phyloP scores from a whole-genome alignment of 208 protist species.

The Trichomonas vaginalis region DNA sequence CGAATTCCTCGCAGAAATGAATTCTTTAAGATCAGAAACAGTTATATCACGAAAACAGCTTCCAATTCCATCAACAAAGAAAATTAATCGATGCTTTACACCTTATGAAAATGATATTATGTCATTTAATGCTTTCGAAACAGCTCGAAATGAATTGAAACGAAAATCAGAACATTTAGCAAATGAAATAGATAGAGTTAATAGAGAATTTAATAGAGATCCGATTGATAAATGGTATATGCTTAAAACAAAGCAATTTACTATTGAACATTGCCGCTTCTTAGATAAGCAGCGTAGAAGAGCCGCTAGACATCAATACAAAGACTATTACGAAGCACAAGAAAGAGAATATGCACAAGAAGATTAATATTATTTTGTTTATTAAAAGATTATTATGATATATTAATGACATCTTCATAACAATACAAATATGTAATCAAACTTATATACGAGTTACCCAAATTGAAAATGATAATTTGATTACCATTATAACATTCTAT shows the following conservation, averaged over 20 bases:
- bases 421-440: no score
- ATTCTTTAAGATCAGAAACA: neutral
- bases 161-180: neutral
- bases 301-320: neutral
- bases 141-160: neutral
- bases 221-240: neutral
- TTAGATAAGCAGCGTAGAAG: neutral
- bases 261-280: neutral
- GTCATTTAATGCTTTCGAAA: slow-evolving; percentile 9
- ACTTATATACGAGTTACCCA: no score
- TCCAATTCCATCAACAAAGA: neutral
- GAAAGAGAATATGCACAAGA: neutral
- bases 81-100: neutral
- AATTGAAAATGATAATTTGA: no score
- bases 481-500: no score
- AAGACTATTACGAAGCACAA: neutral
- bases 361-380: no score
- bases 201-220: neutral
- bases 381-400: no score
- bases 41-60: neutral
- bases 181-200: neutral
- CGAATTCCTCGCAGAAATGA: neutral
- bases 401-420: no score
- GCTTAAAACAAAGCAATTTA: neutral
- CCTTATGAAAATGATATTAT: slow-evolving; percentile 13